phyloP scores from a whole-genome alignment of 768 basidiomycete species.

The Russula abietina region DNA sequence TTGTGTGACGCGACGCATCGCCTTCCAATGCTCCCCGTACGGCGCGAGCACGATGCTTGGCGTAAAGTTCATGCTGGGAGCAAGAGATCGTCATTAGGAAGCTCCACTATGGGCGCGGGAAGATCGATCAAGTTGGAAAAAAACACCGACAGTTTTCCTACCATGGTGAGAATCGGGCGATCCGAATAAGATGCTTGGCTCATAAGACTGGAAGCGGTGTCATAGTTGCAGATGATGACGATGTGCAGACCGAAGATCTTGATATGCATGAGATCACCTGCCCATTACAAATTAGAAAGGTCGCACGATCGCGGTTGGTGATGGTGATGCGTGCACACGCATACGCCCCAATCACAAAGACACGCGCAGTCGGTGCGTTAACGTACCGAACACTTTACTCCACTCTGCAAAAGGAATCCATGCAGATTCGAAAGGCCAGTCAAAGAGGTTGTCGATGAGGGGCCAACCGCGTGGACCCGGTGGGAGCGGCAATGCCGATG shows the following conservation, averaged over 20 bases:
- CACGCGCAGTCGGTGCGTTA: slow-evolving; percentile 1
- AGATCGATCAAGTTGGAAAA: background rate
- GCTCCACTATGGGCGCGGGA: background rate
- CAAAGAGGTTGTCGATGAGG: slow-evolving; percentile 22
- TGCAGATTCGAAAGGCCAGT: slow-evolving; percentile 16
- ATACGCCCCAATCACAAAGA: background rate
- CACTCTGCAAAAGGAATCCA: slow-evolving; percentile 24
- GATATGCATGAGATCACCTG: slow-evolving; percentile 23
- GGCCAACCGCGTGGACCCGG: slow-evolving; percentile 26
- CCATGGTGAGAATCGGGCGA: slow-evolving; percentile 25
- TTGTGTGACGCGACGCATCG: slow-evolving; percentile 24
- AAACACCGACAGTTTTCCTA: slow-evolving; percentile 17
- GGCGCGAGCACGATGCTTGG: slow-evolving; percentile 23
- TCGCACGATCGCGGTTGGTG: background rate
- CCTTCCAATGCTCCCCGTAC: slow-evolving; percentile 24
- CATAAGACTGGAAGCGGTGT: slow-evolving; percentile 19
- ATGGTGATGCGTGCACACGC: background rate
- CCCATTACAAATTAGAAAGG: background rate
- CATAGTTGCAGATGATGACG: slow-evolving; percentile 22
- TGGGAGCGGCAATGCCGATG: slow-evolving; percentile 13
- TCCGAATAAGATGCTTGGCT: slow-evolving; percentile 24
- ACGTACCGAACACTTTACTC: slow-evolving; percentile 23
- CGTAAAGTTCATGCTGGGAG: slow-evolving; percentile 20
- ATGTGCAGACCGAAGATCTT: slow-evolving; percentile 25
- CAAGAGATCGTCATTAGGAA: background rate